A percentile compares a stretch with the other conserved stretches of the same genome.
These are phyloP conservation scores for Scopulariopsis brevicaulis DNA, from an alignment of 2,329 filamentous ascomycete genomes.

Conservation along the genomic window DNA sequence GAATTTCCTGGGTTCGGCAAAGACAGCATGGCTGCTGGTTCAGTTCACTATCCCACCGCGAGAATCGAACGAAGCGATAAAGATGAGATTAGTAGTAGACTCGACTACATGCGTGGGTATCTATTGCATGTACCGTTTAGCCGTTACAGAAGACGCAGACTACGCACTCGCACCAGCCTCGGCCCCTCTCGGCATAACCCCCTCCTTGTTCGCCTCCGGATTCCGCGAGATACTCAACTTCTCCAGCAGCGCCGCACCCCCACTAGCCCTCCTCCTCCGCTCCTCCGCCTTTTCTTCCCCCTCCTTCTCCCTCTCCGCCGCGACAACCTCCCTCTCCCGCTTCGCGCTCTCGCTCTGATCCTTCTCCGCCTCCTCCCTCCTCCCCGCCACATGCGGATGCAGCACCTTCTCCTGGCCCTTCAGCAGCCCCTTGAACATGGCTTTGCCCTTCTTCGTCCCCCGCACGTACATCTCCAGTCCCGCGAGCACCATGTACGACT, in stretches of 20 bases:
- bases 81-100: not conserved
- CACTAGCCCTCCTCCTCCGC: not conserved
- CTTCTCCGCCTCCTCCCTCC: not conserved
- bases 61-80: not conserved
- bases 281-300: not conserved
- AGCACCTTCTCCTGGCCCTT: not conserved
- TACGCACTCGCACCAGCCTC: not conserved
- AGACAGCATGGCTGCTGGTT: not conserved
- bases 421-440: slow-evolving; percentile 23
- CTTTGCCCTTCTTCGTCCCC: slow-evolving; percentile 53
- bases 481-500: slow-evolving; percentile 71
- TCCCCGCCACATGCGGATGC: not conserved
- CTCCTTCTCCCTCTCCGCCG: not conserved
- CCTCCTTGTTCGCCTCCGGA: too few species aligned
- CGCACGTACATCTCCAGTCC: slow-evolving; percentile 73
- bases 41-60: not conserved
- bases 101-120: not conserved
- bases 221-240: not conserved
- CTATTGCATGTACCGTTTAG: not conserved
- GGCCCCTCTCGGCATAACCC: not conserved
- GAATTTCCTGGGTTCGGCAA: not conserved
- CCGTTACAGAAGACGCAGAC: not conserved
- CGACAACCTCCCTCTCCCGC: not conserved
- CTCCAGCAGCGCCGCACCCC: not conserved
- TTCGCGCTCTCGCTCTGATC: slow-evolving; percentile 2